Conservation (phyloP, 2,329 filamentous ascomycete genomes). For the Ophiostoma angusticollis region DNA sequence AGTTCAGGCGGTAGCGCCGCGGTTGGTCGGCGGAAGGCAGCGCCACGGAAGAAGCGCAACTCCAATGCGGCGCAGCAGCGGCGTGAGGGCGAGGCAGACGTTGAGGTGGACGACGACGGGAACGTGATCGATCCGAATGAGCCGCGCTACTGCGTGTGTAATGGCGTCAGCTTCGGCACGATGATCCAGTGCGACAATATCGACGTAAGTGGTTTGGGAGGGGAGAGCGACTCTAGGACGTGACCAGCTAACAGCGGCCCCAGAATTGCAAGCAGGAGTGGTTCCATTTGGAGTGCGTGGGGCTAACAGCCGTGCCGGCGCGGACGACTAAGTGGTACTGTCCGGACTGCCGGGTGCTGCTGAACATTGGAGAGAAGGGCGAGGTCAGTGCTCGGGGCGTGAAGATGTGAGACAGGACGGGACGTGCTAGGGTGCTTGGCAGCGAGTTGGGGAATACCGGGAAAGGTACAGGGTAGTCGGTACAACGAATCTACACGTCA, state of each 20-base stretch:
- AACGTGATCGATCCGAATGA: slow-evolving; percentile 64
- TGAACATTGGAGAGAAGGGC: slow-evolving; percentile 51
- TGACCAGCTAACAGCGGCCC: no score
- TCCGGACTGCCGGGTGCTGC: slow-evolving; percentile 54
- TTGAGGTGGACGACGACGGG: slow-evolving; percentile 54
- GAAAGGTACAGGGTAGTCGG: no score
- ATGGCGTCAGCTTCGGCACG: slow-evolving; percentile 65
- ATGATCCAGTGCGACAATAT: slow-evolving; percentile 78
- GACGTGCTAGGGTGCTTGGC: no score
- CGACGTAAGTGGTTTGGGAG: slow-evolving; percentile 45
- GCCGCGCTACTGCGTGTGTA: slow-evolving; percentile 64
- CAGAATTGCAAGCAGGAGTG: slow-evolving; percentile 66
- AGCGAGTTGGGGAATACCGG: no score
- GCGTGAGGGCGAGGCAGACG: slow-evolving; percentile 36
- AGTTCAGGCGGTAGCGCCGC: slow-evolving; percentile 51
- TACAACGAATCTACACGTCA: no score
- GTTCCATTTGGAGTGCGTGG: slow-evolving; percentile 74
- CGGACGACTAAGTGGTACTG: slow-evolving; percentile 77
- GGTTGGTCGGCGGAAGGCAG: slow-evolving; percentile 58
- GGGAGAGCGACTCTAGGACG: background rate
- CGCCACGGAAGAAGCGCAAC: slow-evolving; percentile 50
- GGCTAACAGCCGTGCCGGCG: slow-evolving; percentile 52
- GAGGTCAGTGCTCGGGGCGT: slow-evolving; percentile 48
- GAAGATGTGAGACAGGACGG: no score
- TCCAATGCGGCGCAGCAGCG: slow-evolving; percentile 14